phyloP scores from a whole-genome alignment of 805 yeast genomes.

The Cyberlindnera veronae region DNA sequence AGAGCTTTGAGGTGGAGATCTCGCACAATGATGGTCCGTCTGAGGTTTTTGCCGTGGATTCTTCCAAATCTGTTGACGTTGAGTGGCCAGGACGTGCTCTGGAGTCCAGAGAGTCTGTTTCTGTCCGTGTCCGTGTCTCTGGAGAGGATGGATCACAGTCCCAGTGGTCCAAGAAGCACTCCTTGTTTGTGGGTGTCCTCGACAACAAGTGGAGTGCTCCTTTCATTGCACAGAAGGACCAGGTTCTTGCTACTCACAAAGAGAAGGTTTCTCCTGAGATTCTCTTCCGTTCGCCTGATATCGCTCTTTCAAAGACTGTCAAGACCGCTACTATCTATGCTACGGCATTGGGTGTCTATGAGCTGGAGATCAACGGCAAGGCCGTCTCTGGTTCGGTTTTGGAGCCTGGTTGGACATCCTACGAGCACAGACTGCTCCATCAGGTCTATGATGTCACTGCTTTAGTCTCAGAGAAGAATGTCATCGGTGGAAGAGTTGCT shows the following conservation, averaged over 20 bases:
- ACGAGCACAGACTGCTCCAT: constrained; percentile 18
- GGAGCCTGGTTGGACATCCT: constrained; percentile 20
- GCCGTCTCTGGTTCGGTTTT: constrained; percentile 10
- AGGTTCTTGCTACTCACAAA: constrained; percentile 5
- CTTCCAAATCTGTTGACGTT: constrained; percentile 5
- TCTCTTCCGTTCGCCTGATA: constrained; percentile 14
- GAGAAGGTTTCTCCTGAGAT: constrained; percentile 14
- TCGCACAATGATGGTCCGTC: constrained; percentile 1
- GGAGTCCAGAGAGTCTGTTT: constrained; percentile 7
- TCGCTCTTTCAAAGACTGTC: constrained; percentile 3
- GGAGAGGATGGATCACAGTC: constrained; percentile 15
- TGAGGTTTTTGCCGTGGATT: neutral
- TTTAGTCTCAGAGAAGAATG: constrained; percentile 2
- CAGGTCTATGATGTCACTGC: constrained; percentile 17
- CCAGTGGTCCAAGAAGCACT: constrained; percentile 8
- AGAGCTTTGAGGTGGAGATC: constrained; percentile 6
- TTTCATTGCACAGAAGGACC: constrained; percentile 11
- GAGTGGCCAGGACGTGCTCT: constrained; percentile 14
- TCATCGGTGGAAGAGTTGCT: constrained; percentile 19
- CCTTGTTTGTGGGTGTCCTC: constrained; percentile 10
- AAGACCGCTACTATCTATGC: constrained; percentile 12
- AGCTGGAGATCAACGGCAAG: constrained; percentile 16
- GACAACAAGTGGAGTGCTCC: constrained; percentile 13
- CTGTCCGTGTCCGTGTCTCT: constrained; percentile 8
- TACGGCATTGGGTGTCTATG: constrained; percentile 19